These are phyloP conservation scores for Sarocladiaceae sp. DNA, from an alignment of 2,329 filamentous ascomycete species.

Conservation along the genomic window DNA sequence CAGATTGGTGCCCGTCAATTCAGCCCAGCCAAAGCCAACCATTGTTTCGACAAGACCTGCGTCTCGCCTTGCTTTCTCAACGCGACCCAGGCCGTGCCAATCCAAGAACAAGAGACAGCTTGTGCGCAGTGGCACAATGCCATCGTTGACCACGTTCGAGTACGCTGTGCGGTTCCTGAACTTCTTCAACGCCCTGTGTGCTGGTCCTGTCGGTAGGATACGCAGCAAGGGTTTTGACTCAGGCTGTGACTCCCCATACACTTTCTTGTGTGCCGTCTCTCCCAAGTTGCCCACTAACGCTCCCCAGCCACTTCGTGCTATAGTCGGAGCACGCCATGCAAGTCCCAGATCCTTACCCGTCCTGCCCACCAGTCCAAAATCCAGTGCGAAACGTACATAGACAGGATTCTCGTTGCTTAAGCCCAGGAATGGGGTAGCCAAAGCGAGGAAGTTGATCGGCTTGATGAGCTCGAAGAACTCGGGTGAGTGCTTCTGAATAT, in stretches of 20 bases:
- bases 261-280: conserved; percentile 57
- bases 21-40: conserved; percentile 91
- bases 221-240: conserved; percentile 85
- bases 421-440: conserved; percentile 85
- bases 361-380: conserved; percentile 93
- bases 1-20: conserved; percentile 72
- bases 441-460: conserved; percentile 84
- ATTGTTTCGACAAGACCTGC: conserved; percentile 90
- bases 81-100: conserved; percentile 88
- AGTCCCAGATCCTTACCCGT: conserved; percentile 93
- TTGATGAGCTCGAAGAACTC: conserved; percentile 82
- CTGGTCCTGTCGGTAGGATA: conserved; percentile 86
- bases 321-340: conserved; percentile 86
- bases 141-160: conserved; percentile 96
- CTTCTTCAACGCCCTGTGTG: conserved; percentile 78
- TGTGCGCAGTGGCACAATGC: conserved; percentile 90
- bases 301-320: conserved; percentile 82
- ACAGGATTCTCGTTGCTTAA: conserved; percentile 96
- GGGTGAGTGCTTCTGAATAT: conserved; percentile 94
- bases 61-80: conserved; percentile 90
- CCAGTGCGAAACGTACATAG: conserved; percentile 94
- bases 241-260: conserved; percentile 60
- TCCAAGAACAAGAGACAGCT: conserved; percentile 96
- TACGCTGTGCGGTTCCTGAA: conserved; percentile 91
- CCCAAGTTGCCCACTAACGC: conserved; percentile 80